Evolutionary conservation across 352 stramenopile species (phyloP), one percentile per base, ranked within the genome.

Genomic region (Globisporangium parvum): DNA sequence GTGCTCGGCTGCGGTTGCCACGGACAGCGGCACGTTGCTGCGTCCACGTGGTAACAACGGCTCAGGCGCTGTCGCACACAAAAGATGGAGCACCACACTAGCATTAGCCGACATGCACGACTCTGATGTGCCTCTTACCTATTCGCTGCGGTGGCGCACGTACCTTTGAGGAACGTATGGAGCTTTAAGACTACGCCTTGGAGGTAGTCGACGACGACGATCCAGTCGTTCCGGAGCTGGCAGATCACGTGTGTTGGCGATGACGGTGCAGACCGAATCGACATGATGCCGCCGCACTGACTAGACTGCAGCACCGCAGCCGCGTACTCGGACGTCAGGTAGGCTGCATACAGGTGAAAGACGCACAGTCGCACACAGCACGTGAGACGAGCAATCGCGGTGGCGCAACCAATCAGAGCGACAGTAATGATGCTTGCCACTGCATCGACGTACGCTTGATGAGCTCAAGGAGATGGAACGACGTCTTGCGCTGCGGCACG

Each of bases 141-240:
- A n/a, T n/a, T n/a, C n/a, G n/a, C n/a, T n/a, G 48, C 35, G 15
- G 18, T 44, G 15, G 4, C 39, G 9, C 31, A 31, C 53, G 18
- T 65, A 81, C 77, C 70, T 70, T 70, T 75, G 39, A 80, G 51
- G 26, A 78, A 76, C 4, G 76, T 85, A 48, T 87, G 73, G 4
- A 88, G 59, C 57, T 86, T 86, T 18, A 74, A n/a, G 24, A 85
- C 53, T 0, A 54, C 51, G 10, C 70, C 63, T 21, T 37, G 52
- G 12, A 75, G 51, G 24, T 71, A 70, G 51, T 91, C 80, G 5
- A 88, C 44, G 12, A 84, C 61, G 21, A 87, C 65, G 18, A 88
- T 55, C 80, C 80, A 91, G 57, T 89, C 78, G 41, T 88, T 91
- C 10, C 75, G 73, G 8, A 91, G 61, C 40, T 91, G 78, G 53